Percentiles rank a stretch among this genome's conserved stretches.
phyloP scores from a whole-genome alignment of 306 rosid genomes.

The Argentina anserina region DNA sequence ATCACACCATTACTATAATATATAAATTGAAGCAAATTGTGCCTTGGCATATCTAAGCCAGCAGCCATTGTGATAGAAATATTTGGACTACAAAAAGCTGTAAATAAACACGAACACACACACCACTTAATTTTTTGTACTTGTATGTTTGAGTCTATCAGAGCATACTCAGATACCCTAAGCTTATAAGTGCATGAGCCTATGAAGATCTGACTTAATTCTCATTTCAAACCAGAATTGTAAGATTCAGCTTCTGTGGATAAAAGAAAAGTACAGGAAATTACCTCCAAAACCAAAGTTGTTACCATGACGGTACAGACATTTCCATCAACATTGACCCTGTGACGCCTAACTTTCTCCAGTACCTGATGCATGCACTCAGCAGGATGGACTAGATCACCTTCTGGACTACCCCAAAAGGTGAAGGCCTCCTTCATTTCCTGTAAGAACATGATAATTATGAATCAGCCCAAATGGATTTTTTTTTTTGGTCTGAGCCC shows the following conservation, averaged over 20 bases:
- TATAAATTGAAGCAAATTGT: not conserved
- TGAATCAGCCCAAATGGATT: too few relatives aligned
- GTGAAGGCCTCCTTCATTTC: constrained; percentile 74
- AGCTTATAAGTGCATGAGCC: not conserved
- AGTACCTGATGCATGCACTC: constrained; percentile 98
- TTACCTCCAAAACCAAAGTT: constrained; percentile 88
- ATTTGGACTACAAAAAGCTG: too few relatives aligned
- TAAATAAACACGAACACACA: not conserved
- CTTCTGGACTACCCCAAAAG: constrained; percentile 96
- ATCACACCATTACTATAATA: not conserved
- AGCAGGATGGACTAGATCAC: constrained; percentile 90
- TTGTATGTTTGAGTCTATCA: not conserved
- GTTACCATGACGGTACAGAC: constrained; percentile 98
- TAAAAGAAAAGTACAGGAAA: constrained; percentile 9
- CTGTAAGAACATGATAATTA: constrained; percentile 39
- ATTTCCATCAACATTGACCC: constrained; percentile 95
- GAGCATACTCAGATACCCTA: not conserved
- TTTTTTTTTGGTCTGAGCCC: too few relatives aligned
- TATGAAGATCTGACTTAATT: not conserved
- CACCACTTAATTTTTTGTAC: not conserved
- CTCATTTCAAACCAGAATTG: too few relatives aligned
- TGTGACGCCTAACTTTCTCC: constrained; percentile 91
- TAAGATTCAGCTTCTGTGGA: constrained; percentile 1
- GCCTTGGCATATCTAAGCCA: not conserved
- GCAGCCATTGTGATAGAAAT: not conserved